Percentiles rank a stretch among this genome's conserved stretches.
Conservation (phyloP, 1,139 yeast species). For the Eremothecium gossypii region DNA sequence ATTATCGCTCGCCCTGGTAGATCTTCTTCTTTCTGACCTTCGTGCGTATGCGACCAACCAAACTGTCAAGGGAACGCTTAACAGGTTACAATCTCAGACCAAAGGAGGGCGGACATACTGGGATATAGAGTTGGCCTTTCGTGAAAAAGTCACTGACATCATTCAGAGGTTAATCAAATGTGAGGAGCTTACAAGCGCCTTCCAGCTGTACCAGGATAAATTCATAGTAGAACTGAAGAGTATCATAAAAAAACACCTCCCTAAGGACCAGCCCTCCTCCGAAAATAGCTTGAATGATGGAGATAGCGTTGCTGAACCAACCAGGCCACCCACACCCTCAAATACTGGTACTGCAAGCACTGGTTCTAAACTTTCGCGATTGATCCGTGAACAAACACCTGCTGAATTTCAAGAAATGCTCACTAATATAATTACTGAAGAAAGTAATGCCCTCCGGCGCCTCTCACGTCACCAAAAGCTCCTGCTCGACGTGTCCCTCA, state of each 20-base stretch:
- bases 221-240: slow-evolving; percentile 63
- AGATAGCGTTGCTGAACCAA: neutral
- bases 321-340: neutral
- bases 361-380: slow-evolving; percentile 40
- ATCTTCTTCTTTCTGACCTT: slow-evolving; percentile 51
- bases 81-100: slow-evolving; percentile 34
- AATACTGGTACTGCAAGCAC: neutral
- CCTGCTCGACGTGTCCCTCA: slow-evolving; percentile 62
- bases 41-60: slow-evolving; percentile 42
- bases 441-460: slow-evolving; percentile 67
- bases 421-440: slow-evolving; percentile 47
- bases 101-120: slow-evolving; percentile 19
- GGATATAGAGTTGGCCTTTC: slow-evolving; percentile 17
- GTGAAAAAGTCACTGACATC: slow-evolving; percentile 35
- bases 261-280: slow-evolving; percentile 29
- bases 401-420: slow-evolving; percentile 69
- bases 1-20: slow-evolving; percentile 49
- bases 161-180: slow-evolving; percentile 53
- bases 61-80: slow-evolving; percentile 43
- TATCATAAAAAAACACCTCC: slow-evolving; percentile 58
- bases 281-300: slow-evolving; percentile 2
- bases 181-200: slow-evolving; percentile 56
- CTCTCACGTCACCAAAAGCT: slow-evolving; percentile 72
- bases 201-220: slow-evolving; percentile 55
- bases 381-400: slow-evolving; percentile 57